A percentile compares a stretch with the other conserved stretches of the same genome.
These are phyloP conservation scores for Blastocystis sp. DNA, from an alignment of 352 stramenopile species.

Conservation along the genomic window DNA sequence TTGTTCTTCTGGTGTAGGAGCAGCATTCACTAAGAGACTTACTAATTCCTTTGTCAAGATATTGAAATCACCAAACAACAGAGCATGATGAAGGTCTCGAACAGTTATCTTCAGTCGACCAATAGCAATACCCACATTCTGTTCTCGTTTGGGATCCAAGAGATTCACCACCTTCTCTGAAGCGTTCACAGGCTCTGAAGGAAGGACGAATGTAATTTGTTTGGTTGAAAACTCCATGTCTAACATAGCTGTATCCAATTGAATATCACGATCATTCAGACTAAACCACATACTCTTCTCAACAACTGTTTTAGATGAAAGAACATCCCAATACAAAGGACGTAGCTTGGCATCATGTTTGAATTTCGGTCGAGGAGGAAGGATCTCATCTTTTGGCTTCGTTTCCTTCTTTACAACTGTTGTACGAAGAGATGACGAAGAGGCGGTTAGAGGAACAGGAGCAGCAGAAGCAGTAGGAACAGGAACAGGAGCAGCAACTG, in stretches of 20 bases:
- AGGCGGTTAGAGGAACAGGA: not conserved
- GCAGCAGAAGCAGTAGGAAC: not conserved
- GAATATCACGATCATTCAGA: slow-evolving; percentile 8
- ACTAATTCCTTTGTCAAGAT: slow-evolving; percentile 63
- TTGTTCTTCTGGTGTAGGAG: slow-evolving; percentile 65
- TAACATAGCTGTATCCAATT: slow-evolving; percentile 27
- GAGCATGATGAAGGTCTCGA: slow-evolving; percentile 45
- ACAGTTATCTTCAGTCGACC: slow-evolving; percentile 61
- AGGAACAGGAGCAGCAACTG: not conserved
- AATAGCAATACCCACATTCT: slow-evolving; percentile 67
- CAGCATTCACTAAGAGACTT: slow-evolving; percentile 58
- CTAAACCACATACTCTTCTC: slow-evolving; percentile 26
- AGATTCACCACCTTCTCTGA: slow-evolving; percentile 63
- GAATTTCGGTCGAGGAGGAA: not conserved
- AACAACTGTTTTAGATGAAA: not conserved
- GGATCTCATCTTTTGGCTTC: slow-evolving; percentile 1
- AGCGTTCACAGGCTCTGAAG: not conserved
- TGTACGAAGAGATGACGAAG: too few relatives aligned
- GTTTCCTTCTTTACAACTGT: not conserved
- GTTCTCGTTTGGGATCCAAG: slow-evolving; percentile 65
- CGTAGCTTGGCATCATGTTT: slow-evolving; percentile 1
- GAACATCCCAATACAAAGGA: slow-evolving; percentile 34
- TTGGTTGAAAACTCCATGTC: not conserved
- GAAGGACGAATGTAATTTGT: not conserved
- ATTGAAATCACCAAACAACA: slow-evolving; percentile 62